Base-by-base conservation (phyloP, 495 filamentous ascomycete species). In the Penicillium macrosclerotiorum region DNA sequence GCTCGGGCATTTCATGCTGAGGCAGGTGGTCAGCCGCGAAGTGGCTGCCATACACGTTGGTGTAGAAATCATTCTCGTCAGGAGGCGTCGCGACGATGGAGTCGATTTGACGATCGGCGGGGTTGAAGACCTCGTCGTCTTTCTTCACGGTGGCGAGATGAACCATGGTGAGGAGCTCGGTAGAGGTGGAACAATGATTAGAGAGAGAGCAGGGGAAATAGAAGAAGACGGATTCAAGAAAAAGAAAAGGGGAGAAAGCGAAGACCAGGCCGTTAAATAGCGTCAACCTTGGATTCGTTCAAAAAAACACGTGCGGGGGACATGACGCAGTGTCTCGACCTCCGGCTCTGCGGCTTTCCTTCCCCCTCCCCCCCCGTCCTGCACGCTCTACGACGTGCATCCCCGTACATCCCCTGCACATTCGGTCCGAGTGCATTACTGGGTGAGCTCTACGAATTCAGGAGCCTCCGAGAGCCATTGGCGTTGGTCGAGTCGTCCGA, bases 1-100 rank as follows among this genome's bases (percentile, higher is more conserved):
- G 53, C 57, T 94, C 90, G n/a, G 90, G 90, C 86, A 96, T 95
- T 64, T 89, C 85, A 60, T 85, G 77, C 55, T 78, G 80, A 27
- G 88, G 87, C 38, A 95, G 77, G 63, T 90, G 85, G 52, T 82
- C 65, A 23, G 82, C 81, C 9, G 90, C 90, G 62, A 87, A 95
- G 23, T 73, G 78, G 36, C 83, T 87, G 57, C 90, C 90, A 58
- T 96, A 96, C 51, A 96, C 89, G 53, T 83, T 88, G 24, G 81
- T 80, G 24, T 79, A 84, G 72, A 81, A 84, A 51, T 74, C 74
- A 53, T 79, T 73, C 40, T 77, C 75, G 37, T 75, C 72, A 3
- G 61, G 53, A 16, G 63, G 56, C n/a, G 57, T 44, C 23, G 62
- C 50, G 22, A 13, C 2, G 16, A 75, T 55, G 29, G 63, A 55